These are phyloP conservation scores for Agaricus blazei DNA, from an alignment of 768 basidiomycete species.

Conservation along the genomic window DNA sequence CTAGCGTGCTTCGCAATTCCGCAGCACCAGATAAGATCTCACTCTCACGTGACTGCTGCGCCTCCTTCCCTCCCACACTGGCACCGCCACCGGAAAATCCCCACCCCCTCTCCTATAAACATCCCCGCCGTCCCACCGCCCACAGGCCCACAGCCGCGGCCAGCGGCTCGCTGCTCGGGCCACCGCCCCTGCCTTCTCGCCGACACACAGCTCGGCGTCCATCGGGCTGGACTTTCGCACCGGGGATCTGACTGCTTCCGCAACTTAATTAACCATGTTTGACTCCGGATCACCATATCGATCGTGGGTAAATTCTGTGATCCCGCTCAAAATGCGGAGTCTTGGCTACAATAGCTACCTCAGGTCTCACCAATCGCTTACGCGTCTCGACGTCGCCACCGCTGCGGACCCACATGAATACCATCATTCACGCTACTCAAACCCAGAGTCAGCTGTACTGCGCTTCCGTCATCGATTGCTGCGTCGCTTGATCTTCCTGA, in stretches of 20 bases:
- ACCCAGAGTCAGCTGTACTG: conserved; percentile 4
- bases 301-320: neutral
- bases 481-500: conserved; percentile 5
- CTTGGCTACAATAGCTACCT: neutral
- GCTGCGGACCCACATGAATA: neutral
- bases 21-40: conserved; percentile 13
- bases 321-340: neutral
- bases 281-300: conserved; percentile 6
- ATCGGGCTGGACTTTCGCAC: too few species aligned
- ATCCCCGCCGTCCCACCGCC: too few species aligned
- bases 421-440: neutral
- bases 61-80: conserved; percentile 1
- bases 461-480: neutral
- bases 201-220: too few species aligned
- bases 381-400: neutral
- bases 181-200: too few species aligned
- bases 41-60: conserved; percentile 10
- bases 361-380: neutral
- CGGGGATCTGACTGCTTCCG: neutral
- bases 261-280: conserved; percentile 4
- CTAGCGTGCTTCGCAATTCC: conserved; percentile 8
- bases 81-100: neutral
- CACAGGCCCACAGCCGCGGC: too few species aligned
- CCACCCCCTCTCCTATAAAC: neutral
- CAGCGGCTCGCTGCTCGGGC: too few species aligned